These are phyloP conservation scores for Psidium guajava DNA, from an alignment of 345 rosid genomes.

Conservation along the genomic window DNA sequence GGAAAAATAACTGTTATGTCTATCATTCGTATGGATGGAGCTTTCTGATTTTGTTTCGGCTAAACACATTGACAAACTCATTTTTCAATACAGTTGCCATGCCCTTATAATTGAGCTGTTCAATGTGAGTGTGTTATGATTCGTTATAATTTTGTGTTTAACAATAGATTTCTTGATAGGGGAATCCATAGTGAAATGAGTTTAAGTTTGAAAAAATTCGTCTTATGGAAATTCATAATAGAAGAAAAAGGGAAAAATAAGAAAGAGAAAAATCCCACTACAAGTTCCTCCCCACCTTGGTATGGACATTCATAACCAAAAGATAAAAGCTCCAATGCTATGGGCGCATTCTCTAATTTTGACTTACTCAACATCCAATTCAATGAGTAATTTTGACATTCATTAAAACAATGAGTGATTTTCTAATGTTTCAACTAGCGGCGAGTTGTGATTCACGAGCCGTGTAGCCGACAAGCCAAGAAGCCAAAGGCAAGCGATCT, in stretches of 20 bases:
- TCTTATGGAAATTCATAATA: background rate
- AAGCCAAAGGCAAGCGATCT: background rate
- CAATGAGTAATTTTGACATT: background rate
- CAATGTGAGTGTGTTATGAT: fast-evolving
- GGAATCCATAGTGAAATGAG: background rate
- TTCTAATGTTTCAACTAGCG: background rate
- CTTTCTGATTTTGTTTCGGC: background rate
- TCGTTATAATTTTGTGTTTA: background rate
- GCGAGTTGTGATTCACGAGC: background rate
- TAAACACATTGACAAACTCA: background rate
- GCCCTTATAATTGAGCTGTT: background rate
- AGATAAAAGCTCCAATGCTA: background rate
- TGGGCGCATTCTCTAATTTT: too few species aligned
- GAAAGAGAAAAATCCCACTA: background rate
- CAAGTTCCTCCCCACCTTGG: background rate
- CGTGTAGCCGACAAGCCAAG: too few species aligned
- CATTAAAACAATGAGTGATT: too few species aligned
- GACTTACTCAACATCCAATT: background rate
- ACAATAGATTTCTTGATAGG: background rate
- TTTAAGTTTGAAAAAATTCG: background rate
- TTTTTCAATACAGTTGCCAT: too few species aligned
- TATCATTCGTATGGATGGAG: background rate
- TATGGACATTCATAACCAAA: background rate
- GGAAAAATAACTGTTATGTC: too few species aligned
- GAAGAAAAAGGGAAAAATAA: background rate